Base-by-base conservation (phyloP, 1,284 basidiomycete genomes). In the Trichosporon inkin region DNA sequence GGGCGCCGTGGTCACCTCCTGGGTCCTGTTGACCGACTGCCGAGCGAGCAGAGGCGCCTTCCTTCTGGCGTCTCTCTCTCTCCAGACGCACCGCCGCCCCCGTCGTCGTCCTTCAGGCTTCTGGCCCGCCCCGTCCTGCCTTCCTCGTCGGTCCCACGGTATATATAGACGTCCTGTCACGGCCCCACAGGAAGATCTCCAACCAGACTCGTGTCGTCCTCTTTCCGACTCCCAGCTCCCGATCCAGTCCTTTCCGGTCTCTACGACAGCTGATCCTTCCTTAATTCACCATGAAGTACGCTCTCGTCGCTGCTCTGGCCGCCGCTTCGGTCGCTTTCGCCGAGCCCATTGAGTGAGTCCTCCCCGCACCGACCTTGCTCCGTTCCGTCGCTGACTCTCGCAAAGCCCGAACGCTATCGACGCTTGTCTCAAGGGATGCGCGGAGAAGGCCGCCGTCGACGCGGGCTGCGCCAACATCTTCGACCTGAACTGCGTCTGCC, bases 251-350 rank as follows among this genome's bases (percentile, higher is more conserved):
- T 49, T 49, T 49, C 44, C 44, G 44, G 44, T 49, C 44, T 49
- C 44, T 49, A 49, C 44, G 28, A 49, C 44, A 49, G 28, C 44
- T 16, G n/a, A 49, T 24, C 44, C 22, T 44, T 44, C 44, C 22
- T 49, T 49, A 47, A 28, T 49, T 13, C 44, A 49, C 44, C 24
- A 49, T 49, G 44, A 49, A 49, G 44, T 49, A 49, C 44, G 24
- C 44, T 16, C 44, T 49, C 24, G 22, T 49, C 24, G 44, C 44
- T 22, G 44, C 44, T 24, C 22, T 49, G 22, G 44, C 28, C 44
- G 44, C 44, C 44, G 44, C 44, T 19, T 49, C 44, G 44, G 44
- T 49, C 44, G 44, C 44, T 32, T 19, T 49, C 19, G 44, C 44
- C 44, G 44, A 49, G 44, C 44, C 44, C 44, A 19, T 49, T 32